phyloP scores from a whole-genome alignment of 805 yeast species.

The Yamadazyma akitaensis region DNA sequence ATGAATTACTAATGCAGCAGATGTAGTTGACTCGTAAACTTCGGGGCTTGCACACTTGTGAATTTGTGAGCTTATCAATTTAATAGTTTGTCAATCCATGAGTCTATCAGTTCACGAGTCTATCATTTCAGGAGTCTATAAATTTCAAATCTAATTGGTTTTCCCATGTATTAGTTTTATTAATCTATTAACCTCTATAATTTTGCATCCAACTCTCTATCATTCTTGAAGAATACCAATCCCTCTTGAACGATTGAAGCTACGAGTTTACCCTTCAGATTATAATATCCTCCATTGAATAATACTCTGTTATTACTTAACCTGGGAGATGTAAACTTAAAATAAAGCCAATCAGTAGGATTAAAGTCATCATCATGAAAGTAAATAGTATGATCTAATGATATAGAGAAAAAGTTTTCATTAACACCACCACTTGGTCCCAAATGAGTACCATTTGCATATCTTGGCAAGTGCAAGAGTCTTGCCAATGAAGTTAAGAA shows the following conservation, averaged over 20 bases:
- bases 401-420: constrained; percentile 27
- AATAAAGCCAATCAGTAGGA: constrained; percentile 31
- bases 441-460: constrained; percentile 7
- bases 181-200: constrained; percentile 6
- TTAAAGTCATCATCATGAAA: constrained; percentile 36
- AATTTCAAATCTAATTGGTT: no score
- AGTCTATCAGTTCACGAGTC: no score
- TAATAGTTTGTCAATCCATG: no score
- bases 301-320: constrained; percentile 29
- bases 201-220: constrained; percentile 16
- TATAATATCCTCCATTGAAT: constrained; percentile 28
- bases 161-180: no score
- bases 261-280: constrained; percentile 25
- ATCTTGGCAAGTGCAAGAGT: constrained; percentile 25
- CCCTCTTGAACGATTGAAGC: constrained; percentile 37
- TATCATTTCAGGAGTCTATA: no score
- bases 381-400: constrained; percentile 33
- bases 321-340: constrained; percentile 26
- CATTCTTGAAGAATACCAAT: constrained; percentile 21
- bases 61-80: background rate
- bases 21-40: background rate
- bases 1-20: no score
- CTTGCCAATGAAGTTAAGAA: constrained; percentile 28
- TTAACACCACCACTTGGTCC: constrained; percentile 24
- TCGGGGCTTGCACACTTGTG: background rate